phyloP scores from a whole-genome alignment of 495 filamentous ascomycete genomes.

The Neurospora cerealis region DNA sequence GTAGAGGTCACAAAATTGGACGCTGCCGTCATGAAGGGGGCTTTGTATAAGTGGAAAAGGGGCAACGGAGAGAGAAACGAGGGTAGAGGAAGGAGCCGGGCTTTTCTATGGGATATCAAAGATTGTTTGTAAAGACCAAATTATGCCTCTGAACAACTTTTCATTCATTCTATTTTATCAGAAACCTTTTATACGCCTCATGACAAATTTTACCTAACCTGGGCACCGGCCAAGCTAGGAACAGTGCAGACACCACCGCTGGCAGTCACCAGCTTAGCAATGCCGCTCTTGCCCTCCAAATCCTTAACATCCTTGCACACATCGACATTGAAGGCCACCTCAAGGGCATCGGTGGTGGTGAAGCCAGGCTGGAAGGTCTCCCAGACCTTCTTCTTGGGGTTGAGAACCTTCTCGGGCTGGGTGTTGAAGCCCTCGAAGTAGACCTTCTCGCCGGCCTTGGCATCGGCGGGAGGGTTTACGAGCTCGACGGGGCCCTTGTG shows the following conservation, averaged over 20 bases:
- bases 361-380: constrained; percentile 93
- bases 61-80: too few relatives aligned
- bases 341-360: constrained; percentile 65
- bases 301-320: constrained; percentile 41
- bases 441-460: constrained; percentile 73
- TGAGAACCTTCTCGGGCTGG: constrained; percentile 83
- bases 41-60: too few relatives aligned
- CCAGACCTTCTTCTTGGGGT: constrained; percentile 99
- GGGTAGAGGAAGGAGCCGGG: too few relatives aligned
- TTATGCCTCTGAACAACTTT: neutral
- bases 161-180: constrained; percentile 3
- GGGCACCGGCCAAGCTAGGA: constrained; percentile 58
- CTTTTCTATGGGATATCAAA: neutral
- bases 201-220: constrained; percentile 47
- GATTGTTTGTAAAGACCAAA: too few relatives aligned
- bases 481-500: constrained; percentile 91
- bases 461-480: constrained; percentile 71
- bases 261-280: constrained; percentile 61
- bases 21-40: too few relatives aligned
- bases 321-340: constrained; percentile 55
- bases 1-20: neutral
- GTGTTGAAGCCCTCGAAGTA: constrained; percentile 91
- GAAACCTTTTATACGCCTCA: constrained; percentile 8
- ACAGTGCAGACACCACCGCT: constrained; percentile 67
- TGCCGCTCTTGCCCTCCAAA: constrained; percentile 45